phyloP scores from a whole-genome alignment of 768 basidiomycete genomes.

The Tricholoma sp. region DNA sequence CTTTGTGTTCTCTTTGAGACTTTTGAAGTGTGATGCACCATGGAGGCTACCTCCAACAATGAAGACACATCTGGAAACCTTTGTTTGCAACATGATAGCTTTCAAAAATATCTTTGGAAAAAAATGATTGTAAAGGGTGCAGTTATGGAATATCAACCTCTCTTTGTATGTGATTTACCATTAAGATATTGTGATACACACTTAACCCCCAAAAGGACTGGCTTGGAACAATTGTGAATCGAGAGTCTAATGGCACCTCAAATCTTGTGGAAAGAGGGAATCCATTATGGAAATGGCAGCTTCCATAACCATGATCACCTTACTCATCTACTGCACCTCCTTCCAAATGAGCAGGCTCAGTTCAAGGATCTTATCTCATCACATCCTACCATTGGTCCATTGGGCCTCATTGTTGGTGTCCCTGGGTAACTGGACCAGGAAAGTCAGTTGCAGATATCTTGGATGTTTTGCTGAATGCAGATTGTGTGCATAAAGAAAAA shows the following conservation, averaged over 20 bases:
- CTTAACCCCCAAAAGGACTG: no score
- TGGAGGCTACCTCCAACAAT: neutral
- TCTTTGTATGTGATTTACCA: neutral
- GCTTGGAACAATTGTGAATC: no score
- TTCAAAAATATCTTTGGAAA: neutral
- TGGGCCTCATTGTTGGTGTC: conserved; percentile 12
- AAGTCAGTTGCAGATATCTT: conserved; percentile 16
- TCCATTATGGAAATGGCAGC: neutral
- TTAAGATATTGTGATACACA: no score
- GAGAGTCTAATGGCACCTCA: no score
- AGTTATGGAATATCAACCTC: neutral
- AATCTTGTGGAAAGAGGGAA: neutral
- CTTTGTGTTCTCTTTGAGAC: neutral
- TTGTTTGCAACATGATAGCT: neutral
- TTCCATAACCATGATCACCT: conserved; percentile 4
- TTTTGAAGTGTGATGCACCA: neutral
- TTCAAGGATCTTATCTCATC: neutral
- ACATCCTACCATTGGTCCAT: conserved; percentile 8
- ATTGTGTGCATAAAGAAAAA: conserved; percentile 8
- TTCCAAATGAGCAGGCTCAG: neutral
- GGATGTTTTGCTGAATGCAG: conserved; percentile 7
- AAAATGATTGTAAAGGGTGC: neutral
- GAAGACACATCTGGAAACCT: neutral
- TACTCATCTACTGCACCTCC: conserved; percentile 2
- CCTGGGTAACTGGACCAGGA: conserved; percentile 12